Evolutionary conservation across 2,329 filamentous ascomycete species (phyloP).

Genomic region (Aspergillus texensis): DNA sequence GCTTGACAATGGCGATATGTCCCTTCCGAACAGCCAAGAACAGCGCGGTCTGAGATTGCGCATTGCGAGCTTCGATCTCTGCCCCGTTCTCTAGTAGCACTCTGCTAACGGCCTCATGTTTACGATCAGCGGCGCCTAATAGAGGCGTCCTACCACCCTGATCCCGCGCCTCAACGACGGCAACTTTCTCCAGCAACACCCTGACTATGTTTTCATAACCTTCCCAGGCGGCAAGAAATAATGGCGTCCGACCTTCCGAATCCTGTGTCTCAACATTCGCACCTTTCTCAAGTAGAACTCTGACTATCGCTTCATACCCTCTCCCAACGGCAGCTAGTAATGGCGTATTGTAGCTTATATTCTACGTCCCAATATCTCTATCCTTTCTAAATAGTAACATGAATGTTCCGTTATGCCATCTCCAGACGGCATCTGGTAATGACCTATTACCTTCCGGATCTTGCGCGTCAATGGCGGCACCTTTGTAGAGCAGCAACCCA

Average conservation of each 20-base stretch:
- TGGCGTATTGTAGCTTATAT: no score
- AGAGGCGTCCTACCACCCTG: neutral
- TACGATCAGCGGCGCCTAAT: neutral
- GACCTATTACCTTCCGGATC: no score
- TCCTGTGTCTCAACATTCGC: neutral
- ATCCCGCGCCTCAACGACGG: neutral
- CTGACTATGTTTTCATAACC: neutral
- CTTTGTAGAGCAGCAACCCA: neutral
- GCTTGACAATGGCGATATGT: neutral
- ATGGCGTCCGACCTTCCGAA: neutral
- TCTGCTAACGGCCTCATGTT: neutral
- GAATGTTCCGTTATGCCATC: no score
- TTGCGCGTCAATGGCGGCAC: neutral
- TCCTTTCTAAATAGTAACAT: no score
- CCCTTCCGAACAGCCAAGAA: neutral
- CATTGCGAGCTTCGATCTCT: neutral
- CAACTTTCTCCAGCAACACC: neutral
- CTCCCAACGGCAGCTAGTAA: neutral
- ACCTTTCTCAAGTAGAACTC: constrained; percentile 1
- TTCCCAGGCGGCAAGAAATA: rapidly evolving
- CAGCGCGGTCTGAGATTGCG: no score
- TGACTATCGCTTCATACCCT: neutral
- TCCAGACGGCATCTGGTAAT: no score
- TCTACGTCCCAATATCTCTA: no score
- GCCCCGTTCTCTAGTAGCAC: neutral